Evolutionary conservation across 129 eudicot genomes (phyloP), one percentile per base, ranked within the genome.

Genomic region (Flaveria trinervia): DNA sequence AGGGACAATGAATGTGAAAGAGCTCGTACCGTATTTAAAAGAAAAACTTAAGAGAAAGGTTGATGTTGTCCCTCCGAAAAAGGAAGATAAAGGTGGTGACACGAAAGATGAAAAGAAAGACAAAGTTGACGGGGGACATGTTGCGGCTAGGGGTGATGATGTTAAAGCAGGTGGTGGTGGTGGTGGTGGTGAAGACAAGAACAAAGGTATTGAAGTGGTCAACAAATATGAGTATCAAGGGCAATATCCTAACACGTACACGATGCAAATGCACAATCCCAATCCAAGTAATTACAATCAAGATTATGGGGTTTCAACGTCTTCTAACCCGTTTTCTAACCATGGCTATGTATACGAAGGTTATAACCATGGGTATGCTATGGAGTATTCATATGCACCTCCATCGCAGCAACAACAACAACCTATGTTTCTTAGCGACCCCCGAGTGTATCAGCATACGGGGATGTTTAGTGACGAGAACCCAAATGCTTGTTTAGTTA

Each of bases 391-490:
- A 3, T 84, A 78, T 0, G 83, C 78, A 7, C 23, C 78, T 30
- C 71, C 79, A 2, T 68, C 75, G 10, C 84, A 73, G 1, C 62
- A 71, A 7, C 84, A 73, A 1, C 89, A 86, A 0, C 77, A 84
- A 1, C 84, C 89, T 9, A 80, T 73, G 84, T 80, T 73, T 66
- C 23, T 66, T 9, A 11, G 55, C 5, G 84, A 80, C 39, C 70
- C 78, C 7, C 77, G 65, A 18, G 52, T 70, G n/a, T 75, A 75
- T 64, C 79, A 75, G 7, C 20, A 81, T 14, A 77, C 71, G 4
- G 85, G 84, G 56, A 85, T 90, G 86, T 90, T 90, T 41, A 90
- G 96, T 46, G 96, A 90, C 62, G 96, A 90, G 67, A 90, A 90
- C 41, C 96, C 96, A 5, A 86, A 90, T 52, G 96, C 85, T 9